Evolutionary conservation across 352 stramenopile genomes (phyloP).

Genomic region (Globisporangium mamillatum): DNA sequence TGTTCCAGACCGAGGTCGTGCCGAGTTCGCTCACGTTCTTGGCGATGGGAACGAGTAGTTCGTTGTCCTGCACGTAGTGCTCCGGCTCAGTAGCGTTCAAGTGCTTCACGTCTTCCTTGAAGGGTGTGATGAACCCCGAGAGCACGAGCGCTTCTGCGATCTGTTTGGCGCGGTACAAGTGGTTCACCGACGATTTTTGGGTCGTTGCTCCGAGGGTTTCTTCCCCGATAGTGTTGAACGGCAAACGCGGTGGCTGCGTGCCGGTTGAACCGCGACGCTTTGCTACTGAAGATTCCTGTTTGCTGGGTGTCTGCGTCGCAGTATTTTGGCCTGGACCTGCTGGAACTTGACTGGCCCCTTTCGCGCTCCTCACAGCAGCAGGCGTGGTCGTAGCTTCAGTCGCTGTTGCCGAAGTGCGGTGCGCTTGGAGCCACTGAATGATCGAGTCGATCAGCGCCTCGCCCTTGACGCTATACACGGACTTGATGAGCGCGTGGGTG

Average conservation of each 20-base stretch:
- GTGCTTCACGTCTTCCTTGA: slow-evolving; percentile 4
- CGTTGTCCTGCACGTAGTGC: slow-evolving; percentile 5
- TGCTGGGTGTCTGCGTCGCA: no score
- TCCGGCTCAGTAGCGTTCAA: background rate
- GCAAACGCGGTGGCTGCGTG: background rate
- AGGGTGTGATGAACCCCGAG: slow-evolving; percentile 8
- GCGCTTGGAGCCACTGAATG: background rate
- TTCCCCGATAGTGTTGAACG: background rate
- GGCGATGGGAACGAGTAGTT: slow-evolving; percentile 2
- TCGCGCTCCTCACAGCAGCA: background rate
- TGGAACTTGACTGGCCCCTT: background rate
- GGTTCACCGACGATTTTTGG: no score
- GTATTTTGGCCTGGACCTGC: background rate
- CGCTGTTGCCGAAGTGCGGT: background rate
- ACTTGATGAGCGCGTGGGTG: background rate
- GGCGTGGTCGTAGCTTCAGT: background rate
- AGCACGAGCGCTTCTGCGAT: slow-evolving; percentile 15
- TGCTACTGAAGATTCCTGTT: no score
- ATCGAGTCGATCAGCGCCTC: background rate
- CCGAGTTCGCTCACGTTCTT: background rate
- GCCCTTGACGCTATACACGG: slow-evolving; percentile 5
- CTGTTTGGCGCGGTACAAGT: background rate
- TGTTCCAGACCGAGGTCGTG: slow-evolving; percentile 5
- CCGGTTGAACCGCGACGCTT: no score
- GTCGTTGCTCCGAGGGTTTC: background rate